Evolutionary conservation across 1,139 yeast genomes (phyloP).

Genomic region (Kodamaea arcana): DNA sequence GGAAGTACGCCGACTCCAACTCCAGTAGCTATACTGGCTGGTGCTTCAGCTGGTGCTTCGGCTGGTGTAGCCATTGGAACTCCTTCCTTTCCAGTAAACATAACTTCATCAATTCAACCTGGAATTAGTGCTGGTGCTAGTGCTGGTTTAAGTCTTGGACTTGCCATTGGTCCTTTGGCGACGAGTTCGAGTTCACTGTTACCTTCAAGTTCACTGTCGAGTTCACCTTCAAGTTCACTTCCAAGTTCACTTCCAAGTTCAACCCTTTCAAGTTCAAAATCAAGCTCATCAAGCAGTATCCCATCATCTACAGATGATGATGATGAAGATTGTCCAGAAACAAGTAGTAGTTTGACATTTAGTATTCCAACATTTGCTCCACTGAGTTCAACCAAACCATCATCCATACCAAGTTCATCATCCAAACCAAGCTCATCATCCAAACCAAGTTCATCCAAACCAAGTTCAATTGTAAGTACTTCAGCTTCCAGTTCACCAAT

Average conservation of each 20-base stretch:
- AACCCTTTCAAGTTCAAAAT: slow-evolving; percentile 8
- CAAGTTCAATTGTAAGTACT: slow-evolving; percentile 3
- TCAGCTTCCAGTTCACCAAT: slow-evolving; percentile 1
- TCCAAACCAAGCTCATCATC: slow-evolving; percentile 3
- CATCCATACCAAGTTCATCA: slow-evolving; percentile 1
- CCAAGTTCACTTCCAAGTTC: slow-evolving; percentile 14
- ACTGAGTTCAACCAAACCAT: background rate
- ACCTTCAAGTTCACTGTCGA: slow-evolving; percentile 7
- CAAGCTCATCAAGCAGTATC: slow-evolving; percentile 1
- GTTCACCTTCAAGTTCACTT: slow-evolving; percentile 2
- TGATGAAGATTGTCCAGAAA: slow-evolving; percentile 2
- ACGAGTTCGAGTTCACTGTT: slow-evolving; percentile 1
- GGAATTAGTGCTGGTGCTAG: slow-evolving; percentile 5
- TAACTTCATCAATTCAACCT: background rate
- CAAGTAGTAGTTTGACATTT: background rate
- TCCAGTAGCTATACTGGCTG: slow-evolving; percentile 7
- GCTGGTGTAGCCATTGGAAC: slow-evolving; percentile 4
- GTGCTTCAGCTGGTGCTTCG: slow-evolving; percentile 6
- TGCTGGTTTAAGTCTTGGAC: background rate
- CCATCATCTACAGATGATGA: background rate
- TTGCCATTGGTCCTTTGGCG: slow-evolving; percentile 3
- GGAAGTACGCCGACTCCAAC: slow-evolving; percentile 5
- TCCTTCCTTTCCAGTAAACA: background rate
- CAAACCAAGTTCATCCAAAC: slow-evolving; percentile 4
- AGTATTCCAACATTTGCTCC: background rate